A percentile compares a stretch with the other conserved stretches of the same genome.
phyloP scores from a whole-genome alignment of 179 eudicot genomes.

The Vitellaria paradoxa region DNA sequence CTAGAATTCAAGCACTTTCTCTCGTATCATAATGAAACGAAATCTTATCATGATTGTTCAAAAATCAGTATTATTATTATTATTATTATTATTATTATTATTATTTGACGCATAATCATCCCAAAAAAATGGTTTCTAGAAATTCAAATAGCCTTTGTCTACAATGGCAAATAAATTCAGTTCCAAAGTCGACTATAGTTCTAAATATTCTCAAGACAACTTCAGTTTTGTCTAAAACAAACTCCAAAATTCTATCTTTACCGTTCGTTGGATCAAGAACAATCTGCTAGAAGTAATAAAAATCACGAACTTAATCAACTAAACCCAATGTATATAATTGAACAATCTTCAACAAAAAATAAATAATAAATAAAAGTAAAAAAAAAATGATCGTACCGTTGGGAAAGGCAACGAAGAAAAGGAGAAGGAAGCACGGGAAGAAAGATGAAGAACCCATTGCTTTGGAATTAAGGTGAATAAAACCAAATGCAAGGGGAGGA shows the following conservation, averaged over 20 bases:
- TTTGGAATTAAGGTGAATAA: conserved; percentile 7
- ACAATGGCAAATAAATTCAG: no score
- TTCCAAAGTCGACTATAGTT: background rate
- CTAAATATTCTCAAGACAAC: background rate
- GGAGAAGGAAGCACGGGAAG: conserved; percentile 22
- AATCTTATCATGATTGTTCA: no score
- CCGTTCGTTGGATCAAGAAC: background rate
- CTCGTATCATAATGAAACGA: no score
- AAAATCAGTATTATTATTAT: no score
- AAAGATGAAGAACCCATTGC: conserved; percentile 32
- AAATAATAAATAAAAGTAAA: background rate
- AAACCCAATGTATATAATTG: background rate
- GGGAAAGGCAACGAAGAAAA: conserved; percentile 24
- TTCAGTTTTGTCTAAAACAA: no score
- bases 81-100: no score
- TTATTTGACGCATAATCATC: no score
- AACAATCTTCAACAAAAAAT: background rate
- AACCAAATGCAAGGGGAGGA: background rate
- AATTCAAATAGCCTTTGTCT: background rate
- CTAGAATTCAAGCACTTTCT: no score
- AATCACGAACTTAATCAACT: background rate
- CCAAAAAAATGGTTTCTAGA: no score
- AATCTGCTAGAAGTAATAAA: background rate
- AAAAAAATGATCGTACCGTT: conserved; percentile 20
- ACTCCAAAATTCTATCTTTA: no score